Base-by-base conservation (phyloP, 176 grass and related monocot genomes). In the Juncus inflexus region DNA sequence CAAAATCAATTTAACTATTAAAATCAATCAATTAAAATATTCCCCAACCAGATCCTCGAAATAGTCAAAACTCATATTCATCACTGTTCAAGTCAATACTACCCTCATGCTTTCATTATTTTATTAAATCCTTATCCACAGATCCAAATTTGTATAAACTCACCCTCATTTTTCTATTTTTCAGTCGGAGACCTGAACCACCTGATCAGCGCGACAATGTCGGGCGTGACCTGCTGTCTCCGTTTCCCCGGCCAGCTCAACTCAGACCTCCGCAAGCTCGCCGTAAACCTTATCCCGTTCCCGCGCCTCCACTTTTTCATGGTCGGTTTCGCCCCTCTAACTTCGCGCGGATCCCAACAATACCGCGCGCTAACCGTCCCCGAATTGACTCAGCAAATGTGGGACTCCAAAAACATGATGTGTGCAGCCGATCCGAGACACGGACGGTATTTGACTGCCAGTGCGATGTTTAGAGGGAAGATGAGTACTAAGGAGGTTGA, bases 331-430 rank as follows among this genome's bases (percentile, higher is more conserved):
- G 90, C 90, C 38, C 90, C 90, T 40, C 82, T 95, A 40, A 95
- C 90, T 61, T 95, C 90, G 0, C 90, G 85, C 80, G 90, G 90
- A 42, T 95, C 90, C 0, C 90, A 89, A 79, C 86, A 86, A 66
- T 95, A 95, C 52, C 85, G 90, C 7, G 82, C 90, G 40, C 85
- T 95, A 47, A 95, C 90, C 0, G 90, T 95, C 54, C 90, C 90
- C 37, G 90, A 95, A 79, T 82, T 95, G 12, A 95, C 90, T 35
- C 90, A 95, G 63, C 90, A 95, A 76, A 95, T 95, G 90, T 95
- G 90, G 90, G 90, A 95, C 70, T 35, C 90, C 28, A 95, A 95
- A 79, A 95, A 95, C 77, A 95, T 95, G 87, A 90, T 90, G 87
- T 90, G 87, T 0, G 87, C 87, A 2, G 87, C 87, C 0, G 87